Evolutionary conservation across 805 yeast species (phyloP).

Genomic region (Lachancea thermotolerans): DNA sequence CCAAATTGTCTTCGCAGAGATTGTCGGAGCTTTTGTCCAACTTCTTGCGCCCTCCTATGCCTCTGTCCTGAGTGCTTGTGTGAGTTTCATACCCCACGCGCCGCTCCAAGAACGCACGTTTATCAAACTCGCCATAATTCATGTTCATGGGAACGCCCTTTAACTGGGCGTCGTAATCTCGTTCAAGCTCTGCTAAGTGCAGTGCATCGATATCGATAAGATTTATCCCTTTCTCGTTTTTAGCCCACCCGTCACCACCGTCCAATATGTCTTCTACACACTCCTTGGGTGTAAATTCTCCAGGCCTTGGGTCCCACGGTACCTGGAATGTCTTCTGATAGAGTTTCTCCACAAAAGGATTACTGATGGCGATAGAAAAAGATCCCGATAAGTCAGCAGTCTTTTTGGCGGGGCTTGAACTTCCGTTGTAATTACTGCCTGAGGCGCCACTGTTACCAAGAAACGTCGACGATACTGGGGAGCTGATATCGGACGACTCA

Average conservation of each 20-base stretch:
- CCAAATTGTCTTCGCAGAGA: constrained; percentile 1
- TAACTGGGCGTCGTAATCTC: constrained; percentile 12
- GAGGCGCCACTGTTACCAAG: neutral
- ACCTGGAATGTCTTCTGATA: constrained; percentile 50
- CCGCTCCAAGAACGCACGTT: constrained; percentile 25
- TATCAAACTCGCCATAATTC: constrained; percentile 21
- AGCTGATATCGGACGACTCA: constrained; percentile 15
- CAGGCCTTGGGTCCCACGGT: constrained; percentile 53
- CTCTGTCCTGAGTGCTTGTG: constrained; percentile 1
- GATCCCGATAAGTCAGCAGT: constrained; percentile 15
- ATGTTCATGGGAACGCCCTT: constrained; percentile 3
- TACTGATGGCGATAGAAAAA: constrained; percentile 31
- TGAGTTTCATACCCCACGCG: constrained; percentile 11
- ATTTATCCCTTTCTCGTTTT: constrained; percentile 32
- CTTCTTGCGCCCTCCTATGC: constrained; percentile 3
- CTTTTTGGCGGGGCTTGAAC: constrained; percentile 2
- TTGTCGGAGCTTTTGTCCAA: neutral
- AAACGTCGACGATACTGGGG: constrained; percentile 16
- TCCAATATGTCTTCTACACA: constrained; percentile 69
- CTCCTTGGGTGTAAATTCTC: constrained; percentile 59
- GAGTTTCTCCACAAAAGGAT: constrained; percentile 44
- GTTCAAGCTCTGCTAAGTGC: constrained; percentile 23
- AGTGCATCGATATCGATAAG: constrained; percentile 30
- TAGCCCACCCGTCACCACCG: constrained; percentile 65
- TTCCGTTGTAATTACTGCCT: constrained; percentile 1